Evolutionary conservation across 208 protist genomes (phyloP).

Genomic region (Trypanosoma conorhini): DNA sequence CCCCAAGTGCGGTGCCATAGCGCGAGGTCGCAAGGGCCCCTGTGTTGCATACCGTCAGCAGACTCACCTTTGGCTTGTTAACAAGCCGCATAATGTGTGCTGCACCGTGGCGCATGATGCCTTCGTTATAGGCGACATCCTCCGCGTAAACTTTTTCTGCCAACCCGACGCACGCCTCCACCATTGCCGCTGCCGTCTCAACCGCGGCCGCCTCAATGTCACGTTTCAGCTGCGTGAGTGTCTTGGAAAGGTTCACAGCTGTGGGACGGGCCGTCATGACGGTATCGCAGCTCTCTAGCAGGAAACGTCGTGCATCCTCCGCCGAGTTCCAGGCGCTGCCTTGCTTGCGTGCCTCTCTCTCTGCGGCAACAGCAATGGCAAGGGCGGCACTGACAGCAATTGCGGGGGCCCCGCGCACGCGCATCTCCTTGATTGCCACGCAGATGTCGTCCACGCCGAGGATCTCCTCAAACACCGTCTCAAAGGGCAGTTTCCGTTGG

Average conservation of each 20-base stretch:
- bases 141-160: slow-evolving; percentile 88
- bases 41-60: slow-evolving; percentile 97
- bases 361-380: slow-evolving; percentile 86
- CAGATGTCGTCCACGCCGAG: slow-evolving; percentile 85
- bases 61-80: slow-evolving; percentile 42
- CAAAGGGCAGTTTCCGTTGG: slow-evolving; percentile 81
- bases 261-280: slow-evolving; percentile 94
- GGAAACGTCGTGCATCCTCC: slow-evolving; percentile 45
- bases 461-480: slow-evolving; percentile 83
- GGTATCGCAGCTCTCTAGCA: slow-evolving; percentile 80
- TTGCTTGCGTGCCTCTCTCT: slow-evolving; percentile 31
- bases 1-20: slow-evolving; percentile 94
- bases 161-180: slow-evolving; percentile 58
- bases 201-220: slow-evolving; percentile 36
- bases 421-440: slow-evolving; percentile 92
- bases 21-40: slow-evolving; percentile 92
- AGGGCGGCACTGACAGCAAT: slow-evolving; percentile 96
- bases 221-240: slow-evolving; percentile 61
- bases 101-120: slow-evolving; percentile 52
- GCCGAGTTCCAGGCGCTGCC: slow-evolving; percentile 30
- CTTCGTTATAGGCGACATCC: slow-evolving; percentile 91
- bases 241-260: slow-evolving; percentile 96
- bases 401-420: slow-evolving; percentile 94
- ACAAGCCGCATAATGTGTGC: slow-evolving; percentile 13
- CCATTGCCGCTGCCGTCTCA: slow-evolving; percentile 31